phyloP scores from a whole-genome alignment of 2,329 filamentous ascomycete genomes.

The Trichoderma aggressivum region DNA sequence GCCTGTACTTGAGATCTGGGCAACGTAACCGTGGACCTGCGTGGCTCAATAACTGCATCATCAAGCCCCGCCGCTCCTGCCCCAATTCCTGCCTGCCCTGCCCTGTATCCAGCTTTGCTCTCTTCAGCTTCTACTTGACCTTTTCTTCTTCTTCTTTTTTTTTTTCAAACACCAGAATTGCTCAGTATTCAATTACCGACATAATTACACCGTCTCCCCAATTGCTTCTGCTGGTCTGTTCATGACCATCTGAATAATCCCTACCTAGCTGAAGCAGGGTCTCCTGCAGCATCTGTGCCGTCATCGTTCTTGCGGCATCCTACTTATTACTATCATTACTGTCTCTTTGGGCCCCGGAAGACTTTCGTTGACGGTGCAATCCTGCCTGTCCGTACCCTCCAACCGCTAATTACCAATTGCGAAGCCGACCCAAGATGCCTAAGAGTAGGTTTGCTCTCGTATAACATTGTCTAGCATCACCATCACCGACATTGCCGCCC shows the following conservation, averaged over 20 bases:
- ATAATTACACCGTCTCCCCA: not conserved
- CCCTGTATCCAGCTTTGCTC: not conserved
- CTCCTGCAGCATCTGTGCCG: not conserved
- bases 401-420: not conserved
- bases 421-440: conserved; percentile 21
- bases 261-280: not conserved
- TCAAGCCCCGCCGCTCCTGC: not conserved
- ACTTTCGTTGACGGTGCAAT: not conserved
- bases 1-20: not conserved
- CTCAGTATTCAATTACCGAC: too few relatives aligned
- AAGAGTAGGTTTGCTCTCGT: conserved; percentile 21
- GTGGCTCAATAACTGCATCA: conserved; percentile 5
- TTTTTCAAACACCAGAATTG: not conserved
- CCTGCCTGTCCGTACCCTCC: too few relatives aligned
- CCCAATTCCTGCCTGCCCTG: not conserved
- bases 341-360: not conserved
- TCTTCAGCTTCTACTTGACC: not conserved
- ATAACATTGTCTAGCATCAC: not conserved
- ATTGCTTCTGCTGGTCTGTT: not conserved
- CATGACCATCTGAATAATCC: not conserved
- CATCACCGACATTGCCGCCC: too few relatives aligned
- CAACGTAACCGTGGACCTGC: not conserved
- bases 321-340: not conserved
- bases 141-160: not conserved
- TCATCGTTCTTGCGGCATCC: not conserved